Percentiles rank a stretch among this genome's conserved stretches.
Conservation (phyloP, 2,329 filamentous ascomycete species). For the Erysiphe pulchra region DNA sequence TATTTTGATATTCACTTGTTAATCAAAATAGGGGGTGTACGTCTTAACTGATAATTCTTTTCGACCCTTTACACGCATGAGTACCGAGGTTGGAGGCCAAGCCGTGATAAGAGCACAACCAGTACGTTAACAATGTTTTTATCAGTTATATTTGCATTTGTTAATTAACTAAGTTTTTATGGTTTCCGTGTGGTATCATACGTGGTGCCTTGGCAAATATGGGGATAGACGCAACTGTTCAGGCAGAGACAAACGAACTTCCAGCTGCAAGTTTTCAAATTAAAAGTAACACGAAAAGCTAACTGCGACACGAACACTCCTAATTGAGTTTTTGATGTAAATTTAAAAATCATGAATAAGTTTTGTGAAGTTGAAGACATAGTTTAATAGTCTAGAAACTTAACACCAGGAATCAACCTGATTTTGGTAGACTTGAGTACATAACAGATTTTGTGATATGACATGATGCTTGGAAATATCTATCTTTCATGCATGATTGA, state of each 20-base stretch:
- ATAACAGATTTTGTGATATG: no score
- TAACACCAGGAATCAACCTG: no score
- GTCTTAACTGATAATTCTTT: constrained; percentile 87
- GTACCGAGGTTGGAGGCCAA: constrained; percentile 49
- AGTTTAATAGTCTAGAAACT: no score
- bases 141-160: background rate
- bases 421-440: no score
- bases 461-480: no score
- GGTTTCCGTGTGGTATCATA: constrained; percentile 85
- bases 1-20: background rate
- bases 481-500: no score
- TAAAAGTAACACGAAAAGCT: constrained; percentile 46
- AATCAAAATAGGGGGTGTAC: constrained; percentile 47
- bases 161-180: constrained; percentile 41
- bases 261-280: constrained; percentile 89
- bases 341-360: no score
- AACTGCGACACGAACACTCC: no score
- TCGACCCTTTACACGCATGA: constrained; percentile 73
- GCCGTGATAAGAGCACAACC: constrained; percentile 53
- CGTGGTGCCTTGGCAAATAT: constrained; percentile 77
- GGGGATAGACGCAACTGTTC: constrained; percentile 74
- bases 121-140: constrained; percentile 24
- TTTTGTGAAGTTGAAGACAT: no score
- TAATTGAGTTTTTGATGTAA: no score
- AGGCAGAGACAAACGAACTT: constrained; percentile 69